Percentiles rank a stretch among this genome's conserved stretches.
Conservation (phyloP, 768 basidiomycete genomes). For the Peribolospora kevripleyi region DNA sequence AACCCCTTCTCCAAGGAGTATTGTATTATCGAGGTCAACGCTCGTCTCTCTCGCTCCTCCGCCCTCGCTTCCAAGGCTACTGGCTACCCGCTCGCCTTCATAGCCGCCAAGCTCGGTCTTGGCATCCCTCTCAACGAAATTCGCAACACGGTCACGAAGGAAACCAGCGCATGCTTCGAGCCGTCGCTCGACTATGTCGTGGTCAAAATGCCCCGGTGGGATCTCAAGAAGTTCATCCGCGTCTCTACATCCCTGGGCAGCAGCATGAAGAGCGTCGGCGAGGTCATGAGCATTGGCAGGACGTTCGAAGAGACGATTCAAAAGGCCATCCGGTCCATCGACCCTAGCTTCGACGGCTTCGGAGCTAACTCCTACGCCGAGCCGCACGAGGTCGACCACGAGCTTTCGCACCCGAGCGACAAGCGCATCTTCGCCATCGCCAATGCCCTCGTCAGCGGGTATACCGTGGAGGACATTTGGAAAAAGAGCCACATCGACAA, state of each 20-base stretch:
- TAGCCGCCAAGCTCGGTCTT: slow-evolving; percentile 90
- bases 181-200: slow-evolving; percentile 91
- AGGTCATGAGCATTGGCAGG: slow-evolving; percentile 96
- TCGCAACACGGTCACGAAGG: slow-evolving; percentile 88
- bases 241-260: slow-evolving; percentile 75
- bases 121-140: slow-evolving; percentile 95
- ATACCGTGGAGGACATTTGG: slow-evolving; percentile 87
- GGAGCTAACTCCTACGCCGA: slow-evolving; percentile 43
- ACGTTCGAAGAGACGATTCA: slow-evolving; percentile 98
- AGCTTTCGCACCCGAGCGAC: slow-evolving; percentile 81
- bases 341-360: slow-evolving; percentile 84
- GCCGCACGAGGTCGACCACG: slow-evolving; percentile 55
- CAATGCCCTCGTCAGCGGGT: slow-evolving; percentile 72
- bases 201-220: slow-evolving; percentile 98
- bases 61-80: slow-evolving; percentile 96
- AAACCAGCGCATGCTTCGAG: slow-evolving; percentile 92
- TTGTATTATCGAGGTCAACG: slow-evolving; percentile 97
- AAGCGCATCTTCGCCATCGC: slow-evolving; percentile 93
- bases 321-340: slow-evolving; percentile 90
- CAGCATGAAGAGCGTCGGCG: slow-evolving; percentile 97
- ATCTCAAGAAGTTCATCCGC: slow-evolving; percentile 88
- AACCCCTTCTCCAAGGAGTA: slow-evolving; percentile 89
- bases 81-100: slow-evolving; percentile 92
- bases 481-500: slow-evolving; percentile 96
- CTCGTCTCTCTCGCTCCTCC: slow-evolving; percentile 91